Percentiles rank a stretch among this genome's conserved stretches.
phyloP scores from a whole-genome alignment of 1,284 basidiomycete species.

The Agroathelia rolfsii region DNA sequence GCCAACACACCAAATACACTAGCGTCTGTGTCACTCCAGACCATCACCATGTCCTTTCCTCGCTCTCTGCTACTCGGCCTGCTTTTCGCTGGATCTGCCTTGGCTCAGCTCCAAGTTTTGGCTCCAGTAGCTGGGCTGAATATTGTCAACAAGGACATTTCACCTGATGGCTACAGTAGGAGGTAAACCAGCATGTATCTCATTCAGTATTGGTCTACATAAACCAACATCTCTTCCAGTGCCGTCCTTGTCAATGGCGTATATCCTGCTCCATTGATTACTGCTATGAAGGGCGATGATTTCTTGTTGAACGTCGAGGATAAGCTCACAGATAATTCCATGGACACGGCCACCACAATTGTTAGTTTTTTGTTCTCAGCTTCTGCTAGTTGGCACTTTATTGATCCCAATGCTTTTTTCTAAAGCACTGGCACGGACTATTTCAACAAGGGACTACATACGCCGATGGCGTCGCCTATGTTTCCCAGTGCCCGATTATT shows the following conservation, averaged over 20 bases:
- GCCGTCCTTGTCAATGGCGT: conserved; percentile 2
- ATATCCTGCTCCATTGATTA: conserved; percentile 1
- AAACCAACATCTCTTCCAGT: not conserved
- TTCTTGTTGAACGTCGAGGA: conserved; percentile 26
- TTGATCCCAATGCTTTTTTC: conserved; percentile 6
- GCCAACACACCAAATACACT: no score
- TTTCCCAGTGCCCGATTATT: conserved; percentile 40
- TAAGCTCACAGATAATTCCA: conserved; percentile 19
- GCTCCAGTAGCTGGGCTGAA: conserved; percentile 11
- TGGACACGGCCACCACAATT: conserved; percentile 26
- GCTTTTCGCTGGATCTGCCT: no score
- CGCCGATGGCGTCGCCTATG: conserved; percentile 25
- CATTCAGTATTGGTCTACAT: no score
- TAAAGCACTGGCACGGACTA: conserved; percentile 27
- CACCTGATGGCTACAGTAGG: conserved; percentile 18
- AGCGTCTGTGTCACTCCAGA: no score
- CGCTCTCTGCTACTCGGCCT: no score
- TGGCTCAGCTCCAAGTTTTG: no score
- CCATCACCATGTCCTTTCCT: no score
- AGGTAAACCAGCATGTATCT: not conserved
- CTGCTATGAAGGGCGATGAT: conserved; percentile 19
- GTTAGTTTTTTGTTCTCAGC: conserved; percentile 10
- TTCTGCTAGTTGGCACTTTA: not conserved
- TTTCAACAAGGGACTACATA: conserved; percentile 24
- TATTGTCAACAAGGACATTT: conserved; percentile 15